Evolutionary conservation across 2,329 filamentous ascomycete genomes (phyloP), one percentile per base, ranked within the genome.

Genomic region (Aspergillus texensis): DNA sequence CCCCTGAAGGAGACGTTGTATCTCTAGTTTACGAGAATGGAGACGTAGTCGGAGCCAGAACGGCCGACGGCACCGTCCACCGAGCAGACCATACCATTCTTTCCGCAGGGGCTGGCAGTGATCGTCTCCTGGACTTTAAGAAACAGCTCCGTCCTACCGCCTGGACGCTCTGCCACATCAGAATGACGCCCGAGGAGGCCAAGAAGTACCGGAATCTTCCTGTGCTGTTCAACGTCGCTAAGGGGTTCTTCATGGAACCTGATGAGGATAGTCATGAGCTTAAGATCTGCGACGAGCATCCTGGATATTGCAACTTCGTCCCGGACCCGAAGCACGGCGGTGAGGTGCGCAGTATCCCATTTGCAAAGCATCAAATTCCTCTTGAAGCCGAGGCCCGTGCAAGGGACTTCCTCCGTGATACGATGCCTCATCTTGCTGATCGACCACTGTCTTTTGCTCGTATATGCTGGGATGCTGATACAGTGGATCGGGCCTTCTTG

Each of bases 391-490:
- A 84, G 65, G 65, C 74, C 6, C 79, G 82, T 2, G 76, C 83
- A n/a, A 77, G 83, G 11, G 73, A 77, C 9, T 85, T 86, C 59
- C 69, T 88, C 21, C 70, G 70, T 10, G 83, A 85, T 46, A 83
- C 81, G 1, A 84, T 86, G 80, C 84, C 84, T 0, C 82, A 86
- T 60, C 78, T 86, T 5, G 79, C 81, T 0, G 71, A 79, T 1
- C 76, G 84, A 2, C 77, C 79, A 0, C 82, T 86, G 57, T 78
- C 73, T 24, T 85, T 83, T 64, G 82, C 82, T 9, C 76, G 83
- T 19, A 82, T 87, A 36, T 87, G 84, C 72, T 87, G 85, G 85
- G 85, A 84, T 67, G 81, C 84, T 0, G 85, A 87, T 67, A 87
- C 84, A 0, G 79, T 81, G 0, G 83, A 87, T 69, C 79, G 84